Conservation (phyloP, 2,329 filamentous ascomycete species). For the Fusarium sp. region DNA sequence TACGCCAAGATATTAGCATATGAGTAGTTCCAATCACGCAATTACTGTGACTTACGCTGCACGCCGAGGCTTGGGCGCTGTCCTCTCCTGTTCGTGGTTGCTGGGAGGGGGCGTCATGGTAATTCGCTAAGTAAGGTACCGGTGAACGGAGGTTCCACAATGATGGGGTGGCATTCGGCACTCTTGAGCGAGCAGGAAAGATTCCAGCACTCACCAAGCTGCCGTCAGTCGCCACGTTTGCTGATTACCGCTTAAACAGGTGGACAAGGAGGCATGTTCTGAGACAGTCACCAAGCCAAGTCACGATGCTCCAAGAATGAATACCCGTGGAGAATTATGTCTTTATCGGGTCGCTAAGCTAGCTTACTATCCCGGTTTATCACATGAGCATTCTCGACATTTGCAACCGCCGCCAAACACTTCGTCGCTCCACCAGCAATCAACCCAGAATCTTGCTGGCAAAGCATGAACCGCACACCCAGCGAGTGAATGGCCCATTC, state of each 20-base stretch:
- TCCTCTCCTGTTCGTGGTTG: not conserved
- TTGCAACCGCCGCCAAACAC: not conserved
- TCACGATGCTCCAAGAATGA: not conserved
- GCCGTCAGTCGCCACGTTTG: not conserved
- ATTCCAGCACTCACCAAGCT: not conserved
- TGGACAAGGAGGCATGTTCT: not conserved
- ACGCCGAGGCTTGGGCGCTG: not conserved
- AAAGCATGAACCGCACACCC: conserved; percentile 19
- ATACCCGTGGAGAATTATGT: not conserved
- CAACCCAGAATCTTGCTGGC: conserved; percentile 21
- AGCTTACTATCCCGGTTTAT: conserved; percentile 3
- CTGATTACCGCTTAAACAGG: not conserved
- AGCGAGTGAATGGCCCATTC: conserved; percentile 22
- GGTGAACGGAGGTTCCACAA: not conserved
- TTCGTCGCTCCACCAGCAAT: conserved; percentile 11
- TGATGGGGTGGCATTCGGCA: not conserved
- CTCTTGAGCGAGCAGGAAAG: not conserved
- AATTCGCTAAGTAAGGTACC: not conserved
- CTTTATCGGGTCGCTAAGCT: not conserved
- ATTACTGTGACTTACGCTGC: not conserved
- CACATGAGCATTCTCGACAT: conserved; percentile 1
- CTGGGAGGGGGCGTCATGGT: not conserved
- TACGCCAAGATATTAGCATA: not conserved
- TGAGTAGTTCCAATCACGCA: too few relatives aligned
- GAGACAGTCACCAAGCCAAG: not conserved